Evolutionary conservation across 495 filamentous ascomycete species (phyloP).

Genomic region (Articulospora tetracladia): DNA sequence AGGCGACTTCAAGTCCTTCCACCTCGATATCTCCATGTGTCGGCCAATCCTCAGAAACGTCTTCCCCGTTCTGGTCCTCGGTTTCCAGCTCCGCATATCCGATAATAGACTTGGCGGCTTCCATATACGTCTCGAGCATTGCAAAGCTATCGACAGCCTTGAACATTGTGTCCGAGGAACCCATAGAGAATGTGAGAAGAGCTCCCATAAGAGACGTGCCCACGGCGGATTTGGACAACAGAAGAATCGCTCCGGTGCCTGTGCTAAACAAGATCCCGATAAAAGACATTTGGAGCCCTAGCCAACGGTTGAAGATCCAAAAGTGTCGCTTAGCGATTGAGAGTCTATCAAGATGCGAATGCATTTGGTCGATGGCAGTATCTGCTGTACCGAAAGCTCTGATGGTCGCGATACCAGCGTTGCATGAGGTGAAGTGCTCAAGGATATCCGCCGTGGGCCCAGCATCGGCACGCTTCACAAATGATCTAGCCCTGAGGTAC

Average conservation of each 20-base stretch:
- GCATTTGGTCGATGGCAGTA: conserved; percentile 52
- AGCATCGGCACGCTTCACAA: conserved; percentile 59
- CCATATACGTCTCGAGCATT: conserved; percentile 36
- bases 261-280: conserved; percentile 55
- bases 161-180: conserved; percentile 47
- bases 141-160: conserved; percentile 52
- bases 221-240: conserved; percentile 47
- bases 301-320: conserved; percentile 56
- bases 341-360: conserved; percentile 50
- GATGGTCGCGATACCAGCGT: conserved; percentile 59
- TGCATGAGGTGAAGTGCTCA: conserved; percentile 53
- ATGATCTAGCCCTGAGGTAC: conserved; percentile 58
- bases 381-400: conserved; percentile 53
- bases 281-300: conserved; percentile 53
- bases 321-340: conserved; percentile 47
- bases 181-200: conserved; percentile 40
- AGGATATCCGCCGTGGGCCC: conserved; percentile 57
- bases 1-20: conserved; percentile 32
- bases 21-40: conserved; percentile 35
- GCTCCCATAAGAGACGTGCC: conserved; percentile 63
- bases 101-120: conserved; percentile 31
- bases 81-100: conserved; percentile 31
- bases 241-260: conserved; percentile 45
- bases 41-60: conserved; percentile 37
- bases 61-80: conserved; percentile 27